Evolutionary conservation across 306 rosid genomes (phyloP), one percentile per base, ranked within the genome.

Genomic region (Gleditsia sinensis): DNA sequence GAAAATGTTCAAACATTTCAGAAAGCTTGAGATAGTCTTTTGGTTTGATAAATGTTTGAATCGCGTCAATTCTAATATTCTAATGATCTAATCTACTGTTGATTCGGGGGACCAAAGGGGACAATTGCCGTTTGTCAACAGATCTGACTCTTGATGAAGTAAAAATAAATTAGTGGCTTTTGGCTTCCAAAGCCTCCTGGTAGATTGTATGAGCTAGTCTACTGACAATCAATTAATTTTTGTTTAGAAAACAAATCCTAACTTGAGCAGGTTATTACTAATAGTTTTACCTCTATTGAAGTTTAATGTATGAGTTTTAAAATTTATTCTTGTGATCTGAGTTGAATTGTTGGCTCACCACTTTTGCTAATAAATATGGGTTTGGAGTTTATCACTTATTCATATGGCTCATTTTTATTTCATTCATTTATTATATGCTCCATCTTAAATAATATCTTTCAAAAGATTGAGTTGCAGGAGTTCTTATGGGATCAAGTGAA

Each of bases 401-500:
- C 23, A 12, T 23, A 9, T 25, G 17, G 53, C 65, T 71, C 6
- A 2, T 27, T 25, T 20, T 33, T 32, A 0, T 43, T 37, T n/a
- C 55, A 32, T 21, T n/a, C n/a, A 60, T 34, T 69, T 72, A 37
- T 37, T 48, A 20, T 19, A 32, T 66, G 20, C 30, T 42, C 19
- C 75, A 67, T 28, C 43, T 9, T 61, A 36, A 30, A 61, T 37
- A 21, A 39, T 25, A 25, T 45, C 23, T 64, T 9, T 46, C 14
- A 42, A 70, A 20, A 39, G 69, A 57, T 45, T 65, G 54, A 32
- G 53, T 32, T 79, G 53, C 50, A 50, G 19, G 32, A 49, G 37
- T 43, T 77, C n/a, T 32, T 33, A 14, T 71, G 33, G 24, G 37
- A 75, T 65, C 19, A 36, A 39, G 27, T 57, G n/a, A 46, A 69